Evolutionary conservation across 768 basidiomycete genomes (phyloP), one percentile per base, ranked within the genome.

Genomic region (Podaxis sp.): DNA sequence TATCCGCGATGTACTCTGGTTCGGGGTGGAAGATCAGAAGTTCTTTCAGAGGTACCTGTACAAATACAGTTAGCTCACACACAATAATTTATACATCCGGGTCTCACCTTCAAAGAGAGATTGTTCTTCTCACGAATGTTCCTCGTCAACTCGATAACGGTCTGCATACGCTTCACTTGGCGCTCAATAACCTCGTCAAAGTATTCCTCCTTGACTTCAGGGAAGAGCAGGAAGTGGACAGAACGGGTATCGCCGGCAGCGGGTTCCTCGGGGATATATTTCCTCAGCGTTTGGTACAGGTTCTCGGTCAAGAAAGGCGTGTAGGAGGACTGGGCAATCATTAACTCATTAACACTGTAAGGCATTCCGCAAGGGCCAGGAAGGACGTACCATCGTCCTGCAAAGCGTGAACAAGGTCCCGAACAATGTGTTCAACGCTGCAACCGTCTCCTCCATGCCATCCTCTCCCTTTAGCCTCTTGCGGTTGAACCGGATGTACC

Each of bases 401-500:
- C 93, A 96, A 53, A 99, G 81, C 0, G 96, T 98, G 72, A 95
- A 90, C 32, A 99, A 75, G 0, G 95, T 86, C 76, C 98, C 97
- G 71, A 98, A 98, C 44, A 99, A 78, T 23, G 97, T 98, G 71
- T 98, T 98, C 69, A 98, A 78, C 16, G 96, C 97, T 18, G 87
- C 76, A 14, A 86, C 70, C 6, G 95, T 95, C 67, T 98, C 96
- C 64, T 93, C 91, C 59, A 82, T 79, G 2, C 96, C 91, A 67
- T 93, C 90, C 72, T 96, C 92, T 48, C 97, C 97, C 81, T 99
- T 99, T 62, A 99, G 78, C 14, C 97, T 85, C 65, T 89, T 89
- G 47, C 97, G 88, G 75, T 99, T 99, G 79, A 98, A 98, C 51
- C 97, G 93, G 70, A 99, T 98, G 75, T 99, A 99, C 95, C 95